phyloP scores from a whole-genome alignment of 2,329 filamentous ascomycete species.

The Amphichorda felina region DNA sequence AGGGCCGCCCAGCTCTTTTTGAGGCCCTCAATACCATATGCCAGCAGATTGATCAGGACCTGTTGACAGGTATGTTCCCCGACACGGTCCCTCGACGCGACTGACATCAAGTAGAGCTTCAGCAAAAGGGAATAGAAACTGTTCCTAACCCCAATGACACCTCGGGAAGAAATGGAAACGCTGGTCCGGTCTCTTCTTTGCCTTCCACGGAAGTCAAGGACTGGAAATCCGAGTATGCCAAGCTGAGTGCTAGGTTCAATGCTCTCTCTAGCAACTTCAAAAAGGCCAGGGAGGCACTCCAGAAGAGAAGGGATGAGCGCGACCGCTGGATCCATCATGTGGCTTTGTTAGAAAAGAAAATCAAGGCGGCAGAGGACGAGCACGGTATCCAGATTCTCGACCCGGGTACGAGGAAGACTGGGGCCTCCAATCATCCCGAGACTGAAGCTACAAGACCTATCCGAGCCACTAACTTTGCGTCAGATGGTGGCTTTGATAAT shows the following conservation, averaged over 20 bases:
- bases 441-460: background rate
- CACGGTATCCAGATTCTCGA: slow-evolving; percentile 18
- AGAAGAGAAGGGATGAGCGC: slow-evolving; percentile 27
- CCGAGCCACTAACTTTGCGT: background rate
- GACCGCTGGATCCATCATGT: slow-evolving; percentile 34
- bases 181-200: background rate
- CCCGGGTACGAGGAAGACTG: background rate
- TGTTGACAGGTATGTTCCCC: slow-evolving; percentile 18
- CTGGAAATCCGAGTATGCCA: slow-evolving; percentile 20
- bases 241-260: slow-evolving; percentile 25
- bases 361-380: slow-evolving; percentile 29
- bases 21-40: slow-evolving; percentile 26
- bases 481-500: no score
- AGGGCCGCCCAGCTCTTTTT: slow-evolving; percentile 25
- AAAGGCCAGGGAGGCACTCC: slow-evolving; percentile 22
- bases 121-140: background rate
- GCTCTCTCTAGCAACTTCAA: slow-evolving; percentile 28
- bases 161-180: no score
- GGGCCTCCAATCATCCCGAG: background rate
- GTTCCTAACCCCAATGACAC: no score
- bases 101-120: background rate
- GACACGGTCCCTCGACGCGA: background rate
- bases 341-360: slow-evolving; percentile 26
- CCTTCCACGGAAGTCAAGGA: slow-evolving; percentile 7
- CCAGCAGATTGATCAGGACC: slow-evolving; percentile 24